Evolutionary conservation across 1,284 basidiomycete species (phyloP).

Genomic region (Takashimella tepidaria): DNA sequence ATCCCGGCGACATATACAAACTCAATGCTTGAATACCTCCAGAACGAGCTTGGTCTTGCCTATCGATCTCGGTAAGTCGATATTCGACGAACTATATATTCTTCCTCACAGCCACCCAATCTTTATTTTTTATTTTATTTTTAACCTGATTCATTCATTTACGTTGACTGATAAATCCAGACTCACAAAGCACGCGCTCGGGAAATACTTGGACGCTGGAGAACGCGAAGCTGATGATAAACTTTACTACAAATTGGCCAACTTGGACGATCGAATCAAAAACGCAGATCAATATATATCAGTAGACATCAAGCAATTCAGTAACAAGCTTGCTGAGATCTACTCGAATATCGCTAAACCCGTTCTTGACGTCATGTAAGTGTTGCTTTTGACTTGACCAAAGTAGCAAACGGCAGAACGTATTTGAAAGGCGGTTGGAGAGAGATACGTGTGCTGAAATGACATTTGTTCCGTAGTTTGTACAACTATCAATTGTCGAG

Average conservation of each 20-base stretch:
- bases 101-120: no score
- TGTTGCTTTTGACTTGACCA: background rate
- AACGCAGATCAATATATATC: conserved; percentile 92
- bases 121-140: background rate
- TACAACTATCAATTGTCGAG: conserved; percentile 95
- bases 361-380: conserved; percentile 67
- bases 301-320: conserved; percentile 92
- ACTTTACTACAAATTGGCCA: conserved; percentile 89
- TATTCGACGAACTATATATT: no score
- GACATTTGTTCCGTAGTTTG: conserved; percentile 57
- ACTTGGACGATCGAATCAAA: conserved; percentile 89
- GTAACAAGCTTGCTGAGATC: conserved; percentile 83
- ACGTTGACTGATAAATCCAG: conserved; percentile 11
- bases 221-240: conserved; percentile 49
- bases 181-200: conserved; percentile 75
- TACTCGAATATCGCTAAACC: conserved; percentile 94
- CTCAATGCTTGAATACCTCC: conserved; percentile 89
- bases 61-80: conserved; percentile 66
- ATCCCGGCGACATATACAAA: conserved; percentile 95
- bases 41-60: conserved; percentile 87
- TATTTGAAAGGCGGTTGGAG: no score
- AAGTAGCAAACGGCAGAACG: no score
- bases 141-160: background rate
- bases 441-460: no score
- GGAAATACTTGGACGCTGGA: conserved; percentile 75